phyloP scores from a whole-genome alignment of 345 rosid genomes.

The Camelina sativa region DNA sequence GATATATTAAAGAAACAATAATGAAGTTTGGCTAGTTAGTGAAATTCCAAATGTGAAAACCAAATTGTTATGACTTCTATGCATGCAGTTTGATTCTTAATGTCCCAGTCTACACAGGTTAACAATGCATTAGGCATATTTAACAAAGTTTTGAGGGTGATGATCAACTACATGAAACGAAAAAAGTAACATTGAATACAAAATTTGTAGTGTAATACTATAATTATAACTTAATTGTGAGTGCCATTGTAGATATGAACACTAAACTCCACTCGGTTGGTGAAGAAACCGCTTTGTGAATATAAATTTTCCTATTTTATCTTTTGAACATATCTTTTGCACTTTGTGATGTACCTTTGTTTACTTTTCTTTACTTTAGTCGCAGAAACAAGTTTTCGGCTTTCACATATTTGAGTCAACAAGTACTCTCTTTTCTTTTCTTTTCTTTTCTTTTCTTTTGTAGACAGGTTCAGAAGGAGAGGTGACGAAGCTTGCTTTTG shows the following conservation, averaged over 20 bases:
- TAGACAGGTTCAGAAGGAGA: not conserved
- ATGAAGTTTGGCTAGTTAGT: not conserved
- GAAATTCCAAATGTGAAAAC: not conserved
- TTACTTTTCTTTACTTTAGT: not conserved
- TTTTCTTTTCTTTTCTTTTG: no score
- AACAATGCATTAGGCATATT: not conserved
- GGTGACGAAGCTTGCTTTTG: not conserved
- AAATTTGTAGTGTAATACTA: no score
- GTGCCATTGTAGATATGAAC: not conserved
- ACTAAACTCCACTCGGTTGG: not conserved
- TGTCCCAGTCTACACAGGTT: not conserved
- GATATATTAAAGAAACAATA: not conserved
- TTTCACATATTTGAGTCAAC: not conserved
- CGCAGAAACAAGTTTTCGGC: not conserved
- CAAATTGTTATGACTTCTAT: not conserved
- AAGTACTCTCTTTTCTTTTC: not conserved
- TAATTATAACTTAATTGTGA: not conserved
- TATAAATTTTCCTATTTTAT: not conserved
- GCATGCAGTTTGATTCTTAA: not conserved
- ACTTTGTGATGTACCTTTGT: not conserved
- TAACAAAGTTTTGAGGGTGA: not conserved
- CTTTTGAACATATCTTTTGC: not conserved
- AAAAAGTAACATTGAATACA: not conserved
- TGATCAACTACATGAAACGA: not conserved
- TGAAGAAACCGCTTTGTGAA: not conserved